Evolutionary conservation across 1,284 basidiomycete species (phyloP).

Genomic region (Sporisorium scitamineum): DNA sequence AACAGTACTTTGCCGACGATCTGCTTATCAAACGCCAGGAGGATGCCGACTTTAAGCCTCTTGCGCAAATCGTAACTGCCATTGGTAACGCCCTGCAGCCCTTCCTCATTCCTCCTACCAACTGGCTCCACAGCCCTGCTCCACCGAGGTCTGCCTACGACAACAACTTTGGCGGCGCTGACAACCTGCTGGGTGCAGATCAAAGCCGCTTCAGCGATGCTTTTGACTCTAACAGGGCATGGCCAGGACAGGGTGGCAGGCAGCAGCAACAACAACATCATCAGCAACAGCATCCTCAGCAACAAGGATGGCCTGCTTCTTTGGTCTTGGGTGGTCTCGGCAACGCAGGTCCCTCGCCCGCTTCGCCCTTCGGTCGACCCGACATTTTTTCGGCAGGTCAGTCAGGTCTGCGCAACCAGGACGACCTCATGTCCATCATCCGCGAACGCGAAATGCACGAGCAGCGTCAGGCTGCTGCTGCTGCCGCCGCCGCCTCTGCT

Average conservation of each 20-base stretch:
- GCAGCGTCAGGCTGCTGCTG: conserved; percentile 52
- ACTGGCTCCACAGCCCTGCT: conserved; percentile 35
- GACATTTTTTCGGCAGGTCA: conserved; percentile 30
- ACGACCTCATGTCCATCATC: conserved; percentile 50
- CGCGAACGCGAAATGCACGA: conserved; percentile 58
- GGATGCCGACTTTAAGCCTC: conserved; percentile 68
- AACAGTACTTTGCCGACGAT: conserved; percentile 88
- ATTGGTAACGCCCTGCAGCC: conserved; percentile 66
- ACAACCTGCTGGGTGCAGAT: conserved; percentile 23
- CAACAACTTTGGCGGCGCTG: conserved; percentile 13
- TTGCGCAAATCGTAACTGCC: conserved; percentile 68
- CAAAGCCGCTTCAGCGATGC: conserved; percentile 39
- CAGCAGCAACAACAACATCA: conserved; percentile 9
- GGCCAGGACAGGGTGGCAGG: conserved; percentile 19
- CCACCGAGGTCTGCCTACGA: conserved; percentile 23
- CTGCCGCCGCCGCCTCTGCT: conserved; percentile 14
- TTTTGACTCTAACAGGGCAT: conserved; percentile 24
- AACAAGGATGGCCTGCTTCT: conserved; percentile 41
- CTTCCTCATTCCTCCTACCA: conserved; percentile 67
- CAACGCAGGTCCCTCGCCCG: conserved; percentile 23
- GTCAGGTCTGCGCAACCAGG: conserved; percentile 46
- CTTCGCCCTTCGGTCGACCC: conserved; percentile 46
- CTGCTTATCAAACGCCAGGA: conserved; percentile 82
- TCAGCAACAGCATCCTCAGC: conserved; percentile 7
- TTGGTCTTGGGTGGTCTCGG: conserved; percentile 32